Conservation (phyloP, 2,329 filamentous ascomycete species). For the Sclerotinia subarctica region DNA sequence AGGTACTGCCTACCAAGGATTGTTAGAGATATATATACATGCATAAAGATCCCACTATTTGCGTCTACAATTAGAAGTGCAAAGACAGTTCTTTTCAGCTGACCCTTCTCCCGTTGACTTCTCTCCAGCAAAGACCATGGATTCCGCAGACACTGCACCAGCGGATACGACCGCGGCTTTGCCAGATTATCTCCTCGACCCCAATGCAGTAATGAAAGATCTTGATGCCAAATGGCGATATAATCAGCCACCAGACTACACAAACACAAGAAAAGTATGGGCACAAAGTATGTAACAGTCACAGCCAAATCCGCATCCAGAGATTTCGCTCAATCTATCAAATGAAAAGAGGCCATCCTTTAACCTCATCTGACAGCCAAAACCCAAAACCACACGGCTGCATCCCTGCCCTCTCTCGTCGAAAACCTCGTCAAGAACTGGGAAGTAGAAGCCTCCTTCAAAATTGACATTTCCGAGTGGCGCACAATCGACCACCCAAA, state of each 20-base stretch:
- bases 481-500: slow-evolving; percentile 58
- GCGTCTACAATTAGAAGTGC: background rate
- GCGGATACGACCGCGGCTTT: slow-evolving; percentile 24
- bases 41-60: background rate
- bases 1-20: background rate
- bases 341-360: background rate
- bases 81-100: background rate
- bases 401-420: slow-evolving; percentile 57
- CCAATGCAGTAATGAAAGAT: slow-evolving; percentile 56
- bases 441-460: slow-evolving; percentile 70
- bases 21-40: background rate
- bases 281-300: slow-evolving; percentile 50
- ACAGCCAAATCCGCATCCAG: background rate
- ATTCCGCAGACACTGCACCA: slow-evolving; percentile 11
- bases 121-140: slow-evolving; percentile 5
- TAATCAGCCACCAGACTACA: slow-evolving; percentile 60
- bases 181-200: slow-evolving; percentile 58
- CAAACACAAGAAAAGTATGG: slow-evolving; percentile 58
- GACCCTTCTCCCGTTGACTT: background rate
- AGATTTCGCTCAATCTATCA: background rate
- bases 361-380: slow-evolving; percentile 48
- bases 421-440: slow-evolving; percentile 72
- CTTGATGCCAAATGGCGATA: slow-evolving; percentile 56
- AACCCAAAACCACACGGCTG: slow-evolving; percentile 51
- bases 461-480: slow-evolving; percentile 59